Evolutionary conservation across 2,329 filamentous ascomycete species (phyloP), one percentile per base, ranked within the genome.

Genomic region (Balansia obtecta): DNA sequence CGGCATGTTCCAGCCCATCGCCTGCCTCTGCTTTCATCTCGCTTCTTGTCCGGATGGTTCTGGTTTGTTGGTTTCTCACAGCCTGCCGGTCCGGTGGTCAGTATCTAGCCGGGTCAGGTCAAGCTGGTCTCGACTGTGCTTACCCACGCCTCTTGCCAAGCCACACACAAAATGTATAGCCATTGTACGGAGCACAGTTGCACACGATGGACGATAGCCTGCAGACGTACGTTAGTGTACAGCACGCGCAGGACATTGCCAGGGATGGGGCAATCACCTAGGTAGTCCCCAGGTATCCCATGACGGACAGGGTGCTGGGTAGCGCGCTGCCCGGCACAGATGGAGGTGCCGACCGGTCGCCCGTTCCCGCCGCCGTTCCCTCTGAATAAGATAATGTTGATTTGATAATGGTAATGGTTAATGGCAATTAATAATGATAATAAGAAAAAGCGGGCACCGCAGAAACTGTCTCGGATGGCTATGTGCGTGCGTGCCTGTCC

Each of bases 191-290:
- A 7, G 27, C 7, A 5, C 12, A 45, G 15, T 41, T 20, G 39
- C 39, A 45, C 20, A 18, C 22, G 42, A 45, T 48, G n/a, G 46
- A 18, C 22, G 42, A 45, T 48, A 22, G 46, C 46, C 45, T 45
- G 42, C 27, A 45, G 13, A 18, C 41, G 41, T 45, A 32, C 42
- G 16, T 30, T 45, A 33, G 42, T 45, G 42, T 45, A 30, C 42
- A 30, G n/a, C 42, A 32, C 18, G 42, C 9, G 39, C 34, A 40
- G 22, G 40, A 20, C 46, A 40, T 20, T 37, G 12, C n/a, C 46
- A 20, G 22, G 38, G 38, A 48, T 48, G 22, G 27, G 20, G 27
- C 37, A 40, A 27, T 41, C 27, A 37, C 4, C 42, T 20, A 45
- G 15, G 30, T 33, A 6, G 27, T 27, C 27, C 8, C n/a, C n/a